Conservation (phyloP, 1,284 basidiomycete genomes). For the Pholiota adiposa region DNA sequence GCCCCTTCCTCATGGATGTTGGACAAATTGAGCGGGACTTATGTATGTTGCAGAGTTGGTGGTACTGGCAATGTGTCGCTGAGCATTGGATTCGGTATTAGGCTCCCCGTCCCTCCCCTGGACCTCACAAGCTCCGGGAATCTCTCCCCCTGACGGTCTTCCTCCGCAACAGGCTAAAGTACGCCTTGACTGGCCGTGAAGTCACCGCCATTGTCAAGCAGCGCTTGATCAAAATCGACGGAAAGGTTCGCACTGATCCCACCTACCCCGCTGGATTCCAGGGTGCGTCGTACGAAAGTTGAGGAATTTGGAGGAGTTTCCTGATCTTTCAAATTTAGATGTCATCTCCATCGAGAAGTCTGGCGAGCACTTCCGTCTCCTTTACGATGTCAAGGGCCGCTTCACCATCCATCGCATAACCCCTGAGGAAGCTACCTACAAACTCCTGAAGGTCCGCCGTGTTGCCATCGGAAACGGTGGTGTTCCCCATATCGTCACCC, state of each 20-base stretch:
- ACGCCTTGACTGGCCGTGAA: slow-evolving; percentile 96
- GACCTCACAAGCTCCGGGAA: slow-evolving; percentile 99
- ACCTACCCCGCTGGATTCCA: slow-evolving; percentile 98
- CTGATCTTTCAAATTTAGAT: slow-evolving; percentile 53
- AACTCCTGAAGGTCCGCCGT: slow-evolving; percentile 96
- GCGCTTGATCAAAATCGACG: slow-evolving; percentile 98
- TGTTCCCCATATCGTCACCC: slow-evolving; percentile 97
- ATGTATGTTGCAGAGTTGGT: slow-evolving; percentile 67
- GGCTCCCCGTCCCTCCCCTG: slow-evolving; percentile 96
- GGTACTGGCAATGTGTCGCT: slow-evolving; percentile 14
- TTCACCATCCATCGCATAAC: slow-evolving; percentile 99
- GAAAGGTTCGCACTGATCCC: slow-evolving; percentile 97
- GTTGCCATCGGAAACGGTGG: slow-evolving; percentile 93
- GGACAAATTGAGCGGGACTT: slow-evolving; percentile 98
- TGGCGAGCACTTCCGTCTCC: slow-evolving; percentile 98
- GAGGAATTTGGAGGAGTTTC: background rate
- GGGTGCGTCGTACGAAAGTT: slow-evolving; percentile 61
- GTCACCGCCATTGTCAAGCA: slow-evolving; percentile 95
- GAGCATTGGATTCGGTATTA: slow-evolving; percentile 34
- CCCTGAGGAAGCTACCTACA: slow-evolving; percentile 96
- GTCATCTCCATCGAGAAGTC: slow-evolving; percentile 98
- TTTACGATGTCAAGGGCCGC: slow-evolving; percentile 99
- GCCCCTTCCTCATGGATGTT: slow-evolving; percentile 99
- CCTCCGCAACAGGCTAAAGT: slow-evolving; percentile 99
- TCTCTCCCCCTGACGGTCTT: slow-evolving; percentile 94